phyloP scores from a whole-genome alignment of 2,329 filamentous ascomycete genomes.

The Penicillium hesseltinei region DNA sequence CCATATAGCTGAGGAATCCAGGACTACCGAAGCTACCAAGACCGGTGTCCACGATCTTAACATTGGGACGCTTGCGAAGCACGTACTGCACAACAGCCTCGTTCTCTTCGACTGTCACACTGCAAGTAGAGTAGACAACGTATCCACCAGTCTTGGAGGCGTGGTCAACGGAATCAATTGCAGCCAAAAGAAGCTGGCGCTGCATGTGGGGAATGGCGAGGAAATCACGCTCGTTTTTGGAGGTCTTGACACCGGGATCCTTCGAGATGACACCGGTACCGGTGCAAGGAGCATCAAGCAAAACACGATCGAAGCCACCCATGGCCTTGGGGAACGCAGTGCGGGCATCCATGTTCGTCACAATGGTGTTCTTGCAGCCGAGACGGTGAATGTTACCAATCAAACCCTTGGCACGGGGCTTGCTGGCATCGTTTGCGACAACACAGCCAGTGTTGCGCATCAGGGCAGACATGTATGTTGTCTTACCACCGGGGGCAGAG shows the following conservation, averaged over 20 bases:
- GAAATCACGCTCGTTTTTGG: conserved; percentile 96
- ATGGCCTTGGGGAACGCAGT: conserved; percentile 87
- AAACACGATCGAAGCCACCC: conserved; percentile 90
- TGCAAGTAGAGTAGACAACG: conserved; percentile 95
- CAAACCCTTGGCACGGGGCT: conserved; percentile 88
- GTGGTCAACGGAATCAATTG: conserved; percentile 94
- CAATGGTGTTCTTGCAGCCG: conserved; percentile 88
- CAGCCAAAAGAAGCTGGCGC: conserved; percentile 87
- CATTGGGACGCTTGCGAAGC: conserved; percentile 85
- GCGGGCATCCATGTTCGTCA: conserved; percentile 91
- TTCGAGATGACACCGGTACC: conserved; percentile 97
- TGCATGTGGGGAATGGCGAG: conserved; percentile 88
- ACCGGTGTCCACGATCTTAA: conserved; percentile 87
- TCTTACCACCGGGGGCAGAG: conserved; percentile 92
- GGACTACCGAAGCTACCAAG: conserved; percentile 81
- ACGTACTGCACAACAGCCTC: conserved; percentile 94
- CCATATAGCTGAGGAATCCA: conserved; percentile 85
- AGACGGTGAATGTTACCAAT: conserved; percentile 97
- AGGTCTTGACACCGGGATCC: conserved; percentile 95
- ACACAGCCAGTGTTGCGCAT: conserved; percentile 97
- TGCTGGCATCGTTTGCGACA: conserved; percentile 95
- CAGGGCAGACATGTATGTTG: conserved; percentile 89
- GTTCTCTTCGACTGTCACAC: conserved; percentile 89
- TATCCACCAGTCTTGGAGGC: conserved; percentile 89
- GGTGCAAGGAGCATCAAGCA: conserved; percentile 93